Percentiles rank a stretch among this genome's conserved stretches.
Evolutionary conservation across 1,139 yeast species (phyloP).

Genomic region (Hyphopichia wangnamkhiaoensis): DNA sequence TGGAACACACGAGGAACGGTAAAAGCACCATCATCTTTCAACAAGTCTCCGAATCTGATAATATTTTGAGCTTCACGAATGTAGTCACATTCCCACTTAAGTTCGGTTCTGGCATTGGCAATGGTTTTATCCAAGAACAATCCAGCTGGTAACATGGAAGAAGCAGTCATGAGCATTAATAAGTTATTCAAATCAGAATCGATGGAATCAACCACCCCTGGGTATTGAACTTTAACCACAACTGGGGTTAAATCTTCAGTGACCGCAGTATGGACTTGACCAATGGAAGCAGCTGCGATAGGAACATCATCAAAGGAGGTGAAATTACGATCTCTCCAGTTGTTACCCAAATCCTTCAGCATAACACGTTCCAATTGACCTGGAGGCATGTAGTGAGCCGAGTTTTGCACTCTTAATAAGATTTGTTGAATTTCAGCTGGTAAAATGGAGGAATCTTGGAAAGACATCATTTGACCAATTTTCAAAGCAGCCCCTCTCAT

Average conservation of each 20-base stretch:
- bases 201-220: slow-evolving; percentile 93
- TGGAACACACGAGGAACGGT: slow-evolving; percentile 81
- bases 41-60: slow-evolving; percentile 62
- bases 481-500: slow-evolving; percentile 99
- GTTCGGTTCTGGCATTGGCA: slow-evolving; percentile 88
- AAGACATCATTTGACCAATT: slow-evolving; percentile 92
- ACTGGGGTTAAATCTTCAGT: slow-evolving; percentile 67
- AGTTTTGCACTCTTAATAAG: slow-evolving; percentile 82
- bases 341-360: slow-evolving; percentile 68
- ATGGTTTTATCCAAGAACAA: slow-evolving; percentile 88
- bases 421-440: slow-evolving; percentile 86
- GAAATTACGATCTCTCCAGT: slow-evolving; percentile 74
- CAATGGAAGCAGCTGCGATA: slow-evolving; percentile 96
- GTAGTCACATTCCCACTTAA: slow-evolving; percentile 98
- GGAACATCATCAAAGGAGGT: slow-evolving; percentile 83
- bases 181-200: slow-evolving; percentile 91
- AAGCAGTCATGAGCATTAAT: slow-evolving; percentile 78
- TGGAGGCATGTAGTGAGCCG: slow-evolving; percentile 96
- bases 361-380: slow-evolving; percentile 81
- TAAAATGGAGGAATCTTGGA: slow-evolving; percentile 82
- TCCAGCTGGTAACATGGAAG: slow-evolving; percentile 86
- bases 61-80: slow-evolving; percentile 84
- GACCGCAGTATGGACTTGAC: slow-evolving; percentile 90
- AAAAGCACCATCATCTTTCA: slow-evolving; percentile 68
- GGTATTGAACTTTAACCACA: slow-evolving; percentile 96